These are phyloP conservation scores for Gnaphalium uliginosum DNA, from an alignment of 129 eudicot species.

Conservation along the genomic window DNA sequence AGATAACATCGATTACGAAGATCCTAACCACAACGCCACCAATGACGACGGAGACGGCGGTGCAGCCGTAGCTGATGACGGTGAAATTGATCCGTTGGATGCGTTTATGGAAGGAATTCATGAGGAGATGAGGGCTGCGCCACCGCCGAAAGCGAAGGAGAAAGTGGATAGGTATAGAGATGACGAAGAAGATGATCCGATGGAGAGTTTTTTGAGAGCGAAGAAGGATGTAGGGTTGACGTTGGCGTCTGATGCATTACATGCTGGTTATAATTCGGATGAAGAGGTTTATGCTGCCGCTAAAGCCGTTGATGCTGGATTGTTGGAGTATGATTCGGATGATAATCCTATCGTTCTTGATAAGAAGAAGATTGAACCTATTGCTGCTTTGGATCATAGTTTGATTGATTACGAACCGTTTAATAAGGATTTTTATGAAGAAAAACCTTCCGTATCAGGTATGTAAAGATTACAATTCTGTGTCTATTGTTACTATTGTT, in stretches of 20 bases:
- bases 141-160: conserved; percentile 66
- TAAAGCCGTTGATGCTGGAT: conserved; percentile 89
- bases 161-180: conserved; percentile 76
- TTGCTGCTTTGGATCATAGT: conserved; percentile 80
- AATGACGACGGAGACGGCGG: conserved; percentile 7
- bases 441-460: conserved; percentile 89
- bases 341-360: conserved; percentile 84
- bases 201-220: conserved; percentile 82
- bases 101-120: conserved; percentile 98
- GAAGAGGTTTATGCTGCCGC: conserved; percentile 99
- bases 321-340: conserved; percentile 92
- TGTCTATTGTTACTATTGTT: neutral
- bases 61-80: conserved; percentile 44
- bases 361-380: conserved; percentile 92
- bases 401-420: conserved; percentile 73
- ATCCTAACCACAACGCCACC: conserved; percentile 32
- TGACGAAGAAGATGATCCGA: conserved; percentile 80
- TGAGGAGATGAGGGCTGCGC: conserved; percentile 81
- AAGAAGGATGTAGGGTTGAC: conserved; percentile 75
- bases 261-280: conserved; percentile 92
- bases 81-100: conserved; percentile 87
- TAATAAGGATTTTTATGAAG: conserved; percentile 90
- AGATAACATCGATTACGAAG: conserved; percentile 81
- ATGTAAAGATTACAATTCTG: neutral
- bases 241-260: conserved; percentile 75